Conservation (phyloP, 495 filamentous ascomycete species). For the Acidomyces sp. region DNA sequence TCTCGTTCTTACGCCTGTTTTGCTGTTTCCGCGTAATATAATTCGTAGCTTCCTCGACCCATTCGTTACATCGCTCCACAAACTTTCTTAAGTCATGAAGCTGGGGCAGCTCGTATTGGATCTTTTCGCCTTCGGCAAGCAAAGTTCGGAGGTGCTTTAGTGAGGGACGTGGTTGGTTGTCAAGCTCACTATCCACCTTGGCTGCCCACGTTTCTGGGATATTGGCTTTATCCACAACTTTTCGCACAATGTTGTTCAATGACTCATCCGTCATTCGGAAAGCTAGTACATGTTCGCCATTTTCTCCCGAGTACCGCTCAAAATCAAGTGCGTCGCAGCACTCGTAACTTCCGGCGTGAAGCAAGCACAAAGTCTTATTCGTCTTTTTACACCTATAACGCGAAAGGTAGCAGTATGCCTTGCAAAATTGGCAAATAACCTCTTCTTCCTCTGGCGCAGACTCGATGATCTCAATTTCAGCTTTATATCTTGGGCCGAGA, state of each 20-base stretch:
- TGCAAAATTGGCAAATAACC: conserved; percentile 83
- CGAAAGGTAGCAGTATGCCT: conserved; percentile 81
- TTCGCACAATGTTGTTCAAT: conserved; percentile 52
- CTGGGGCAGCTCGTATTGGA: conserved; percentile 81
- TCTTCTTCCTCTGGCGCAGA: conserved; percentile 50
- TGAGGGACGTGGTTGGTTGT: conserved; percentile 68
- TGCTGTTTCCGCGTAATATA: conserved; percentile 98
- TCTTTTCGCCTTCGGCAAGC: conserved; percentile 89
- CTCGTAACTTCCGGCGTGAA: conserved; percentile 61
- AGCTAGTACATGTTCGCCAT: conserved; percentile 35
- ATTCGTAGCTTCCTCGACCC: conserved; percentile 94
- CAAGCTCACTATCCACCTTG: conserved; percentile 72
- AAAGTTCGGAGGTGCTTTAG: conserved; percentile 76
- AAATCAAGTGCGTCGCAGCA: conserved; percentile 59
- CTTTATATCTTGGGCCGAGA: conserved; percentile 8
- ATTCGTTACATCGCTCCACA: conserved; percentile 91
- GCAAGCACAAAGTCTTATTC: conserved; percentile 63
- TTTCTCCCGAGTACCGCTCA: conserved; percentile 34
- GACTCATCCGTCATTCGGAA: conserved; percentile 57
- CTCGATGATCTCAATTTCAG: conserved; percentile 20
- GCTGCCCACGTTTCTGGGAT: conserved; percentile 83
- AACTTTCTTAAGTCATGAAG: conserved; percentile 71
- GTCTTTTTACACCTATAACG: conserved; percentile 71
- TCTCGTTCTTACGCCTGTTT: conserved; percentile 93
- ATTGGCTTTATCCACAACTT: conserved; percentile 71